A percentile compares a stretch with the other conserved stretches of the same genome.
Evolutionary conservation across 306 rosid genomes (phyloP).

Genomic region (Corylus avellana): DNA sequence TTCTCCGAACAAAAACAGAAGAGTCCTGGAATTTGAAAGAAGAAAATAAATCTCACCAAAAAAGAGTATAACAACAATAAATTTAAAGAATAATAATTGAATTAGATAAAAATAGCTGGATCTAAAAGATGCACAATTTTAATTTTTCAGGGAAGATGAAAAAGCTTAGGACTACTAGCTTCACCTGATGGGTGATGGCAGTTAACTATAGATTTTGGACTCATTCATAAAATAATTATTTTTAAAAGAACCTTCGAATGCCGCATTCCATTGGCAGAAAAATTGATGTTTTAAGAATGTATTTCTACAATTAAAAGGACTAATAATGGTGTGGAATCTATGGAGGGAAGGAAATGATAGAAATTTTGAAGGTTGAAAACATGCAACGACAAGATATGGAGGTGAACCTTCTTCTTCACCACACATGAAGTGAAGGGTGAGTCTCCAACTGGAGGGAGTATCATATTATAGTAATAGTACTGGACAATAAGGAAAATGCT

Average conservation of each 20-base stretch:
- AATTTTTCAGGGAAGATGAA: not conserved
- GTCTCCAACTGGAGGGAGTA: not conserved
- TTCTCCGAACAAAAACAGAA: constrained; percentile 56
- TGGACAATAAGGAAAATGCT: not conserved
- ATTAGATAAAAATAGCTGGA: not conserved
- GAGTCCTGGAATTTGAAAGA: constrained; percentile 57
- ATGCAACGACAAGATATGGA: not conserved
- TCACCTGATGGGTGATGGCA: not conserved
- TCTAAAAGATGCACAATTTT: not conserved
- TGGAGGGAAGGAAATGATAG: too few relatives aligned
- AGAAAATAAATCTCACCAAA: constrained; percentile 26
- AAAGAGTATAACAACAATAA: not conserved
- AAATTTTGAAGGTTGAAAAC: not conserved
- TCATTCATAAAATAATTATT: not conserved
- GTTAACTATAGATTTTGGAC: not conserved
- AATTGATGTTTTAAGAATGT: not conserved
- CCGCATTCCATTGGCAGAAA: not conserved
- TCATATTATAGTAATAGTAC: not conserved
- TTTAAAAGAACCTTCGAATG: not conserved
- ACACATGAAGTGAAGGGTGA: not conserved
- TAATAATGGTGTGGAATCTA: not conserved
- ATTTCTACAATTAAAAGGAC: not conserved
- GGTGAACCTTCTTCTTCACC: not conserved
- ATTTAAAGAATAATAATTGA: constrained; percentile 15
- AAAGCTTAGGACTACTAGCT: not conserved